phyloP scores from a whole-genome alignment of 345 rosid genomes.

The Eucalyptus cladocalyx region DNA sequence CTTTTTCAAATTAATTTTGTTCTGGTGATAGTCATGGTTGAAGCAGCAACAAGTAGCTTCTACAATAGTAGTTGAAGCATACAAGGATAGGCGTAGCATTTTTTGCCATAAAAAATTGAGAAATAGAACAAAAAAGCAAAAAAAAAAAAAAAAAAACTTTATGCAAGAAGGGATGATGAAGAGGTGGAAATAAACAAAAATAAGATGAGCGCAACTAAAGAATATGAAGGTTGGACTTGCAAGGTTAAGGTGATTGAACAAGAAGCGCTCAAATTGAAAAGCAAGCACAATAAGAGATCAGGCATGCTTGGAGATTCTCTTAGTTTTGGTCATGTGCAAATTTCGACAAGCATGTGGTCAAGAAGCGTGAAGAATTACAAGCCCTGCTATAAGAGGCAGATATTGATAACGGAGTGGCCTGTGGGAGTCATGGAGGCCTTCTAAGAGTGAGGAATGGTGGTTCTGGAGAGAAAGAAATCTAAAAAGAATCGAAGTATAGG shows the following conservation, averaged over 20 bases:
- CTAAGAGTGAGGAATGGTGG: not conserved
- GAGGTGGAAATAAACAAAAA: not conserved
- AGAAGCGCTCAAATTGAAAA: not conserved
- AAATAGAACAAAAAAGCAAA: not conserved
- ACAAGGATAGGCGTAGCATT: not conserved
- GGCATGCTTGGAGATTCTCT: not conserved
- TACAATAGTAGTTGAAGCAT: not conserved
- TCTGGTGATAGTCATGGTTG: not conserved
- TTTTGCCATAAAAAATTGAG: not conserved
- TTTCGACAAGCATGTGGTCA: not conserved
- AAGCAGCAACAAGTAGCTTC: not conserved
- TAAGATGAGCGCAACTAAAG: not conserved
- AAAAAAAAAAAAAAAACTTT: not conserved
- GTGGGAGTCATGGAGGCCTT: not conserved
- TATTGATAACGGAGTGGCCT: not conserved
- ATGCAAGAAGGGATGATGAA: not conserved
- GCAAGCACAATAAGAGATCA: not conserved
- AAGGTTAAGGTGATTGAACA: not conserved
- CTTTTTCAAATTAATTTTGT: too few species aligned
- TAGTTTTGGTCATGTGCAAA: not conserved
- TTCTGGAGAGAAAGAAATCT: not conserved
- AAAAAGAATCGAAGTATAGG: conserved; percentile 10
- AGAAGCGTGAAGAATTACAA: not conserved
- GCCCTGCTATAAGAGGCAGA: not conserved
- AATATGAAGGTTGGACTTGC: not conserved